Conservation (phyloP, 139 green algal genomes). For the Ulvella scutata region DNA sequence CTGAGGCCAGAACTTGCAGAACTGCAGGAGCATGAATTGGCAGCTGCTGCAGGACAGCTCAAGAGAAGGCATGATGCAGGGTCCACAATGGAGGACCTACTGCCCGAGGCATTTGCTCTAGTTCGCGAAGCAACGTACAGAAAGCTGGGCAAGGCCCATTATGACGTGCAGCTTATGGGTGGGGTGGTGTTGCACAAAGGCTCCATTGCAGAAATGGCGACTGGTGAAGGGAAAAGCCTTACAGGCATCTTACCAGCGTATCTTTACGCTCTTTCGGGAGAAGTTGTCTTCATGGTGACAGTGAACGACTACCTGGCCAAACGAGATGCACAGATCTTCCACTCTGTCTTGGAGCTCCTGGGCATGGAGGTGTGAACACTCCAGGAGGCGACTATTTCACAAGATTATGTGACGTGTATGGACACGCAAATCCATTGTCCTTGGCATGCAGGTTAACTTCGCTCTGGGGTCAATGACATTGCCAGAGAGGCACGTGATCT, state of each 20-base stretch:
- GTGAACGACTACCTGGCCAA: constrained; percentile 89
- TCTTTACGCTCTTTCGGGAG: constrained; percentile 38
- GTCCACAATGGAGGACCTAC: constrained; percentile 37
- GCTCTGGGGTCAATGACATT: neutral
- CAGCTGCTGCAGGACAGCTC: constrained; percentile 31
- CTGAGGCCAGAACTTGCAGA: neutral
- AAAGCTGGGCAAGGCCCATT: constrained; percentile 81
- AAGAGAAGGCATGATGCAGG: constrained; percentile 12
- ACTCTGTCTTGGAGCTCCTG: neutral
- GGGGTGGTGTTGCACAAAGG: constrained; percentile 91
- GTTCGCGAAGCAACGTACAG: constrained; percentile 71
- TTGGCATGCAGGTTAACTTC: neutral
- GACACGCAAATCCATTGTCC: no score
- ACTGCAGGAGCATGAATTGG: neutral
- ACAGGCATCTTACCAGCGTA: constrained; percentile 61
- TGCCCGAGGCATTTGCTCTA: constrained; percentile 79
- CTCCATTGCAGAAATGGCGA: constrained; percentile 93
- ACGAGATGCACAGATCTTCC: constrained; percentile 32
- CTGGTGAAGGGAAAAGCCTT: constrained; percentile 95
- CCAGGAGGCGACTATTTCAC: no score
- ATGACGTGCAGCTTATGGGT: constrained; percentile 80
- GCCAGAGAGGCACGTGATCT: constrained; percentile 7
- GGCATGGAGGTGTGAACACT: neutral
- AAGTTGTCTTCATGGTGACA: constrained; percentile 76
- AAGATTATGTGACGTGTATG: no score